Base-by-base conservation (phyloP, 768 basidiomycete genomes). In the Leccinum truebloodii region DNA sequence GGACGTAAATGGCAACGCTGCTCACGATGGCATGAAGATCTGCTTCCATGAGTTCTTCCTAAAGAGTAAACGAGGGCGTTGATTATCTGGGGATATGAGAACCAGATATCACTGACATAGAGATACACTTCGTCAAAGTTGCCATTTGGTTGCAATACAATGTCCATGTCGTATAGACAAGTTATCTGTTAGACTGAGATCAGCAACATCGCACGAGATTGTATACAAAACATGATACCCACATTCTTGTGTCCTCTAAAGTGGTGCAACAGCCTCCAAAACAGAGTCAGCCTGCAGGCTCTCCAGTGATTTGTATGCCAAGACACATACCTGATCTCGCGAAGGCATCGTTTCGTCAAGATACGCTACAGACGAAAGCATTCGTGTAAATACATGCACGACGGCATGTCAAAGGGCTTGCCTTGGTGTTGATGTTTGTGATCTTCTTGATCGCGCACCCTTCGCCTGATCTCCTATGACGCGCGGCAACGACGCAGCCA, bases 11-110 rank as follows among this genome's bases (percentile, higher is more conserved):
- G 6, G 24, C 8, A 39, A 20, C 14, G 48, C 48, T 22, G 71
- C 86, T 75, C 68, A 95, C 95, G 75, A 99, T 99, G 20, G 97
- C 97, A 70, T 98, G 97, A 20, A 99, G 83, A 84, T 99, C 97
- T 58, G 97, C 97, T 73, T 99, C 97, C 97, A 98, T 99, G 66
- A 98, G 86, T 75, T 99, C 97, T 79, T 98, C 95, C 91, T 98
- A 76, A 39, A 59, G 58, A 39, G 8, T 59, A 37, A 58, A 54
- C 26, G 46, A 32, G n/a, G 49, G 16, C n/a, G 30, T 56, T 18
- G 22, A 52, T 57, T 26, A 51, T 59, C 37, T n/a, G 35, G n/a
- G 20, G 41, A 61, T n/a, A 12, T 41, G n/a, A 59, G 18, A 56
- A 35, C 10, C 13, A 54, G 9, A 20, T 18, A 51, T 63, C 44